Evolutionary conservation across 2,329 filamentous ascomycete species (phyloP).

Genomic region (Sclerotinia glacialis): DNA sequence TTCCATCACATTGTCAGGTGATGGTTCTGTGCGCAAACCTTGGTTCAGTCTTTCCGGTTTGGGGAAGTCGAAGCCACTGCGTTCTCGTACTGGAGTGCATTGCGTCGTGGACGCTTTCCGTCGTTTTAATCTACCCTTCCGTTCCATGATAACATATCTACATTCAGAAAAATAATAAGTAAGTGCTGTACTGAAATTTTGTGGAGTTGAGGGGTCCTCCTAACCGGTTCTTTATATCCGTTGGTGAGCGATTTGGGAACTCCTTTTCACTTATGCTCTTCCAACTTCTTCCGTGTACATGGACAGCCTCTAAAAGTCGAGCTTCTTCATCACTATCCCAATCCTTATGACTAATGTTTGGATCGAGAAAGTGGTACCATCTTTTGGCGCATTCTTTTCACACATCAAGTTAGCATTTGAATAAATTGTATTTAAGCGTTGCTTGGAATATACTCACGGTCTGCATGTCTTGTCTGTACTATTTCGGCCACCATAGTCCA

Average conservation of each 20-base stretch:
- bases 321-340: constrained; percentile 16
- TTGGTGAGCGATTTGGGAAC: constrained; percentile 16
- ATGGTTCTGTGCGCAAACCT: constrained; percentile 5
- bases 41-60: constrained; percentile 11
- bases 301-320: constrained; percentile 16
- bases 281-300: constrained; percentile 17
- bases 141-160: constrained; percentile 19
- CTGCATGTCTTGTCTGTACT: constrained; percentile 16
- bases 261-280: constrained; percentile 19
- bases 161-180: neutral
- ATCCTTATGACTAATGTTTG: constrained; percentile 15
- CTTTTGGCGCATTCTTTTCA: constrained; percentile 20
- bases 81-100: constrained; percentile 10
- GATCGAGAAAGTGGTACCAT: constrained; percentile 18
- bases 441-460: constrained; percentile 7
- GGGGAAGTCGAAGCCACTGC: neutral
- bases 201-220: neutral
- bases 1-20: constrained; percentile 11
- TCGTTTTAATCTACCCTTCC: constrained; percentile 14
- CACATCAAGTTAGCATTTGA: neutral
- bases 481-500: constrained; percentile 16
- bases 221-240: constrained; percentile 19
- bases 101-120: constrained; percentile 6
- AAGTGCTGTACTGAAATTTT: neutral
- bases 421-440: neutral